Conservation (phyloP, 2,329 filamentous ascomycete genomes). For the Phaeomoniella chlamydospora region DNA sequence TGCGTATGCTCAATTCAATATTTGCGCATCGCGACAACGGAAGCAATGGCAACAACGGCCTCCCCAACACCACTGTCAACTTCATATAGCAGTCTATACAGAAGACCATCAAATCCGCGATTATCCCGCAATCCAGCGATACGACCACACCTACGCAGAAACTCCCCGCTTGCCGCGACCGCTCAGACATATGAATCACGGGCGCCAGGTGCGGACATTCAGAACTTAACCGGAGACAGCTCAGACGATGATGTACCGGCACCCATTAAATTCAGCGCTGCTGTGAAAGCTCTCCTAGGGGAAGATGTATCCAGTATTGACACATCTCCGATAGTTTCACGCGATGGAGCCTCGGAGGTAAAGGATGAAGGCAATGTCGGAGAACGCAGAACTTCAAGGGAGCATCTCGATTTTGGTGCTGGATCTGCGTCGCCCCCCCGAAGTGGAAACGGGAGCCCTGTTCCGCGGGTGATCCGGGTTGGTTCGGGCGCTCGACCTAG, state of each 20-base stretch:
- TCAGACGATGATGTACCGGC: constrained; percentile 88
- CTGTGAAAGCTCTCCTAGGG: constrained; percentile 70
- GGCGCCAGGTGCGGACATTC: constrained; percentile 13
- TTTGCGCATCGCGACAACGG: neutral
- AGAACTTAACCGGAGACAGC: constrained; percentile 56
- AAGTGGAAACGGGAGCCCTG: constrained; percentile 24
- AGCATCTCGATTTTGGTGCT: constrained; percentile 3
- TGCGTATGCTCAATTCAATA: neutral
- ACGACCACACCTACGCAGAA: constrained; percentile 7
- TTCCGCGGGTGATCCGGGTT: constrained; percentile 24
- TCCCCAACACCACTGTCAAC: constrained; percentile 5
- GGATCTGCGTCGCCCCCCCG: constrained; percentile 20
- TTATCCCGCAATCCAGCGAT: constrained; percentile 14
- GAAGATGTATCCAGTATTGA: constrained; percentile 38
- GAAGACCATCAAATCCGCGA: constrained; percentile 17
- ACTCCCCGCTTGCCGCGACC: constrained; percentile 4
- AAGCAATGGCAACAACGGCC: constrained; percentile 1
- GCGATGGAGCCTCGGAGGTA: constrained; percentile 13
- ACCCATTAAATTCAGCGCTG: constrained; percentile 84
- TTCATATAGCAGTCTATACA: constrained; percentile 19
- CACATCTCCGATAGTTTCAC: constrained; percentile 34
- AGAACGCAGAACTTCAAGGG: constrained; percentile 5
- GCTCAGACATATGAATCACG: constrained; percentile 10
- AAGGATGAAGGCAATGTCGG: constrained; percentile 2
- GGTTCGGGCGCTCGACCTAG: constrained; percentile 14